Conservation (phyloP, 2,329 filamentous ascomycete species). For the Diaporthe citriasiana region DNA sequence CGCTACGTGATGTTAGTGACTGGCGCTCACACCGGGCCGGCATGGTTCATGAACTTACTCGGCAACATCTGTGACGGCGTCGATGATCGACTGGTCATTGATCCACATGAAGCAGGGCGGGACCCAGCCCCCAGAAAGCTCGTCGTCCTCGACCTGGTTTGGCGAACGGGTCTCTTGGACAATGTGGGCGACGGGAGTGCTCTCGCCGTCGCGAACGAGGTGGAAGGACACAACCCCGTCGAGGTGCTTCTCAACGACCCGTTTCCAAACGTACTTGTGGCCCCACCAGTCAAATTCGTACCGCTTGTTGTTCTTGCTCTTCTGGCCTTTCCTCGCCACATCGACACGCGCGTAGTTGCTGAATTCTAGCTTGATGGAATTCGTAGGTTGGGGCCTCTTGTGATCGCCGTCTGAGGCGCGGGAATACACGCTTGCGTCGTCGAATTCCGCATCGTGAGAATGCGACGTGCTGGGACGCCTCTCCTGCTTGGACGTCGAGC, state of each 20-base stretch:
- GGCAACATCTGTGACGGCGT: constrained; percentile 82
- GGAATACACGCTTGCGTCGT: constrained; percentile 50
- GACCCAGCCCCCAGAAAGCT: constrained; percentile 87
- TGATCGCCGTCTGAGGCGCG: constrained; percentile 45
- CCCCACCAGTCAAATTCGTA: constrained; percentile 98
- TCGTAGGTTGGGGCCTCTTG: constrained; percentile 68
- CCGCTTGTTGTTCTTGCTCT: constrained; percentile 74
- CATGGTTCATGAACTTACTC: constrained; percentile 73
- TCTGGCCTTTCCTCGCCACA: constrained; percentile 75
- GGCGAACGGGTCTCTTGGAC: constrained; percentile 83
- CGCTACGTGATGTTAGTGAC: constrained; percentile 65
- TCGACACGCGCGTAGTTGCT: constrained; percentile 97
- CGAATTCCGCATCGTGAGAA: constrained; percentile 52
- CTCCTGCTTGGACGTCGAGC: constrained; percentile 47
- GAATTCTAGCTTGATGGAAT: constrained; percentile 91
- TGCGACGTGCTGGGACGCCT: constrained; percentile 55
- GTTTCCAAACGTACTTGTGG: constrained; percentile 85
- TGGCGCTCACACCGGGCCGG: constrained; percentile 31
- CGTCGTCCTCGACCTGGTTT: constrained; percentile 78
- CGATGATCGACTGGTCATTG: constrained; percentile 78
- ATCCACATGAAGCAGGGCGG: constrained; percentile 94
- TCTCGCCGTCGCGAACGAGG: constrained; percentile 76
- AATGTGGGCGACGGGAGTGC: constrained; percentile 83
- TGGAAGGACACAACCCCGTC: constrained; percentile 80
- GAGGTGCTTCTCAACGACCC: constrained; percentile 77